phyloP scores from a whole-genome alignment of 169 alveolate species.

The Theileria sp. region DNA sequence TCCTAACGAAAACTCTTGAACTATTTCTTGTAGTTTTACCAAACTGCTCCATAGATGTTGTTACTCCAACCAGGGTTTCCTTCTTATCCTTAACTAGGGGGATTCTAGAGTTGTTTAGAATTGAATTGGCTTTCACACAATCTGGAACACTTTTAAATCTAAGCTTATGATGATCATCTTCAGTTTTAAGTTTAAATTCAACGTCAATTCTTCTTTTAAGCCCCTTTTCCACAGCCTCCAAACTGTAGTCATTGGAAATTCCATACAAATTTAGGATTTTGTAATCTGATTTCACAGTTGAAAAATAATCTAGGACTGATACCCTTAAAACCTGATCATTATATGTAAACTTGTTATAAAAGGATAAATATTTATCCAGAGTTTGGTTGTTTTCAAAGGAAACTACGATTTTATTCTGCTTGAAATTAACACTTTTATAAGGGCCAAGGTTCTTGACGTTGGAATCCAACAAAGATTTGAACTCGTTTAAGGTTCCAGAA shows the following conservation, averaged over 20 bases:
- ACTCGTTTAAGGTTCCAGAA: slow-evolving; percentile 19
- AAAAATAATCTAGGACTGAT: not conserved
- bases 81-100: slow-evolving; percentile 5
- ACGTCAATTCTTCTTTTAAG: slow-evolving; percentile 18
- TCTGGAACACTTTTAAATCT: slow-evolving; percentile 45
- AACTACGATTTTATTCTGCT: slow-evolving; percentile 25
- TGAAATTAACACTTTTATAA: slow-evolving; percentile 21
- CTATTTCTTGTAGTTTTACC: slow-evolving; percentile 39
- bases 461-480: slow-evolving; percentile 32
- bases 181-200: slow-evolving; percentile 24
- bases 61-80: slow-evolving; percentile 18
- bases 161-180: slow-evolving; percentile 38
- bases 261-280: slow-evolving; percentile 28
- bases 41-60: slow-evolving; percentile 23
- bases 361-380: slow-evolving; percentile 22
- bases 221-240: slow-evolving; percentile 22
- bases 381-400: slow-evolving; percentile 23
- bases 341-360: slow-evolving; percentile 33
- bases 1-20: slow-evolving; percentile 58
- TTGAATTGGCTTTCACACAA: slow-evolving; percentile 47
- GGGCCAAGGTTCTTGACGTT: slow-evolving; percentile 31
- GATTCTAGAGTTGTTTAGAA: slow-evolving; percentile 27
- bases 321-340: slow-evolving; percentile 30
- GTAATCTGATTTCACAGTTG: slow-evolving; percentile 28
- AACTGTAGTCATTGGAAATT: slow-evolving; percentile 22